Percentiles rank a stretch among this genome's conserved stretches.
Conservation (phyloP, 352 stramenopile species). For the Phytophthora europaea region DNA sequence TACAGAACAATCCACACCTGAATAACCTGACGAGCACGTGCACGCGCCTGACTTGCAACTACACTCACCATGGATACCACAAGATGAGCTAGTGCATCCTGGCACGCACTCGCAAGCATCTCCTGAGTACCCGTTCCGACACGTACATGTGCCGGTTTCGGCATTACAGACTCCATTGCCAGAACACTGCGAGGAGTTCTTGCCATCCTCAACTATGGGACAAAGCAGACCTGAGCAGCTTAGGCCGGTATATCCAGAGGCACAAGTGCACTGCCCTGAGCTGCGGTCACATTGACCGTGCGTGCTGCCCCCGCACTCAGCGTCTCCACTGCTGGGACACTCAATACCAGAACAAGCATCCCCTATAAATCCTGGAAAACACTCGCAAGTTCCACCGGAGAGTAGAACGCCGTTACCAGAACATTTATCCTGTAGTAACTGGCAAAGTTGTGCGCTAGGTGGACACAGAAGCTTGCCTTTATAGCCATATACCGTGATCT, state of each 20-base stretch:
- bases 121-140: slow-evolving; percentile 63
- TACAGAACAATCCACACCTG: slow-evolving; percentile 47
- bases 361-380: slow-evolving; percentile 60
- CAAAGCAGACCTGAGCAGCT: slow-evolving; percentile 72
- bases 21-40: slow-evolving; percentile 55
- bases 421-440: slow-evolving; percentile 76
- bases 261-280: slow-evolving; percentile 59
- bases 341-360: slow-evolving; percentile 62
- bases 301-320: slow-evolving; percentile 49
- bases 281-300: slow-evolving; percentile 61
- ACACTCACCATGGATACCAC: slow-evolving; percentile 54
- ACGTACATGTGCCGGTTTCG: slow-evolving; percentile 58
- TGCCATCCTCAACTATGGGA: slow-evolving; percentile 40
- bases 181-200: slow-evolving; percentile 69
- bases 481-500: slow-evolving; percentile 61
- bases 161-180: slow-evolving; percentile 69
- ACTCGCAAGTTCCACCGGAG: slow-evolving; percentile 60
- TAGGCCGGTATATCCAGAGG: slow-evolving; percentile 60
- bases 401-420: slow-evolving; percentile 69
- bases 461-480: slow-evolving; percentile 66
- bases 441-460: slow-evolving; percentile 56
- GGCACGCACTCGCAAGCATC: slow-evolving; percentile 78
- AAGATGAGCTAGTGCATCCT: slow-evolving; percentile 60
- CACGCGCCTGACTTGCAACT: slow-evolving; percentile 77
- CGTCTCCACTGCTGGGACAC: slow-evolving; percentile 50